Conservation (phyloP, 257 asterid genomes). For the Buddleja alternifolia region DNA sequence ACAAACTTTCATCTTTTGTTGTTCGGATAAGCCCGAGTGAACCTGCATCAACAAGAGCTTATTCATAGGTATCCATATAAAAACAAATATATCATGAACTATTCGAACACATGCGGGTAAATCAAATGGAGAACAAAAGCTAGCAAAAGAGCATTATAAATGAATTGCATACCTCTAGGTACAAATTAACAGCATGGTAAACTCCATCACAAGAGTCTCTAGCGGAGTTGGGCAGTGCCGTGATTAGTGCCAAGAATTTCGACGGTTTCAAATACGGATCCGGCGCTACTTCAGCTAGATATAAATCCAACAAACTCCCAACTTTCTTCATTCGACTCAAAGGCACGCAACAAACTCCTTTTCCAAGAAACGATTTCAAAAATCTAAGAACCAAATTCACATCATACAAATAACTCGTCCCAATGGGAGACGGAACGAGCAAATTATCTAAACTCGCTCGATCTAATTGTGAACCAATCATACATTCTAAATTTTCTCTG, state of each 20-base stretch:
- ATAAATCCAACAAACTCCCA: slow-evolving; percentile 60
- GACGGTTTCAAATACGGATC: slow-evolving; percentile 70
- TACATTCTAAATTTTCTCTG: slow-evolving; percentile 52
- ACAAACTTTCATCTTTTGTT: slow-evolving; percentile 61
- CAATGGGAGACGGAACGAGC: slow-evolving; percentile 65
- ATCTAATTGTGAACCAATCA: slow-evolving; percentile 78
- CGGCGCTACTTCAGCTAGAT: slow-evolving; percentile 81
- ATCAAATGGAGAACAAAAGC: no score
- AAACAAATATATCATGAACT: no score
- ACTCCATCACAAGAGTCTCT: slow-evolving; percentile 66
- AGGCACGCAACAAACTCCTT: slow-evolving; percentile 66
- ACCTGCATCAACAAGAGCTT: slow-evolving; percentile 46
- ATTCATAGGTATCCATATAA: no score
- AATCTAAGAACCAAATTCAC: slow-evolving; percentile 72
- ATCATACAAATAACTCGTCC: slow-evolving; percentile 61
- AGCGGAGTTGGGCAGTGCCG: slow-evolving; percentile 68
- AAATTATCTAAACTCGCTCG: slow-evolving; percentile 66
- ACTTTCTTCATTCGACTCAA: slow-evolving; percentile 66
- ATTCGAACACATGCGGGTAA: no score
- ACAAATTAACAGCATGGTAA: slow-evolving; percentile 66
- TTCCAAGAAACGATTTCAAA: slow-evolving; percentile 55
- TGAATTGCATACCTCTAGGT: slow-evolving; percentile 54
- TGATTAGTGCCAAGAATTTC: slow-evolving; percentile 62
- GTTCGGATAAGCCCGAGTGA: slow-evolving; percentile 67
- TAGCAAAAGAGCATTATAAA: background rate